Evolutionary conservation across 192 early-diverging fungal genomes (phyloP).

Genomic region (Coemansia sp.): DNA sequence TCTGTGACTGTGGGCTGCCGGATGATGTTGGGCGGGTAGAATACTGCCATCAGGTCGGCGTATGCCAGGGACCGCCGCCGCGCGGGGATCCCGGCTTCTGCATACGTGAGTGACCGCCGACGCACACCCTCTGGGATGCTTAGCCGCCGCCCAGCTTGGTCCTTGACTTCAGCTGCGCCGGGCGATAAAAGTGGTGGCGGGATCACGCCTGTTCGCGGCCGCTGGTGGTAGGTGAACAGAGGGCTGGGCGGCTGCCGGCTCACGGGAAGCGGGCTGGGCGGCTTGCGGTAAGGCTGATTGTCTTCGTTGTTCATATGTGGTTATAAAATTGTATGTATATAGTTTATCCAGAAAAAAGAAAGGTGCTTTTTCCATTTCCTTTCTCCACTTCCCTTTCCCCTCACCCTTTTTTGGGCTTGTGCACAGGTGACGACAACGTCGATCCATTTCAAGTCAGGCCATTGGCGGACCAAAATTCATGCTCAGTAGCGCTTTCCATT

Average conservation of each 20-base stretch:
- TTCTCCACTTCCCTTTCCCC: not conserved
- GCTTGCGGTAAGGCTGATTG: not conserved
- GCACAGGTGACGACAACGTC: not conserved
- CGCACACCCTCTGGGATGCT: constrained; percentile 15
- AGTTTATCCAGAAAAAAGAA: not conserved
- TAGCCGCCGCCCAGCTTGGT: constrained; percentile 5
- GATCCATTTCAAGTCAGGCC: not conserved
- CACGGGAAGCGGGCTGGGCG: constrained; percentile 1
- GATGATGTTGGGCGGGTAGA: constrained; percentile 50
- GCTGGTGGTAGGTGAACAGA: constrained; percentile 1
- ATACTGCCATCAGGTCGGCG: constrained; percentile 54
- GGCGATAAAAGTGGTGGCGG: not conserved
- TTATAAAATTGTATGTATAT: not conserved
- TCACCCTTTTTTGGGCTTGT: not conserved
- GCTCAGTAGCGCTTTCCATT: constrained; percentile 25
- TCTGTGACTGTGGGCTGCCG: constrained; percentile 50
- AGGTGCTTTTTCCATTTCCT: no score
- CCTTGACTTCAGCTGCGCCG: not conserved
- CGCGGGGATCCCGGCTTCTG: constrained; percentile 23
- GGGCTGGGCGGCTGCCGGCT: constrained; percentile 4
- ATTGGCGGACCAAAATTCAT: constrained; percentile 44
- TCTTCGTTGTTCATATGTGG: not conserved
- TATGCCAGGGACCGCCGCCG: constrained; percentile 47
- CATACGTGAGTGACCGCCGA: constrained; percentile 31
- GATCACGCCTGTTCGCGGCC: not conserved